Conservation (phyloP, 768 basidiomycete species). For the Naganishia onofrii region DNA sequence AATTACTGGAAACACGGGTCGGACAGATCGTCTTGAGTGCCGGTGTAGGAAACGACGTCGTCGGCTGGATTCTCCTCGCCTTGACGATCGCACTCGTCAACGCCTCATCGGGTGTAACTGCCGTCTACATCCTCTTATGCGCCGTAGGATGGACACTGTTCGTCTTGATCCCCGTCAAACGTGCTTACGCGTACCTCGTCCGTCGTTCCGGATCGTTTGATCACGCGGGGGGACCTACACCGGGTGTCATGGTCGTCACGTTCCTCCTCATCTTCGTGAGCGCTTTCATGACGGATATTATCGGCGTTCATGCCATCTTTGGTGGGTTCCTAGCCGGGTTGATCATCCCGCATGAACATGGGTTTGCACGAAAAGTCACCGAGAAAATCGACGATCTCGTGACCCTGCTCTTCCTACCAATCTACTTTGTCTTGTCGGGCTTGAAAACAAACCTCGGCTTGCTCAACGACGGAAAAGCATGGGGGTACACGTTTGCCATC, state of each 20-base stretch:
- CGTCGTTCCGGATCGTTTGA: slow-evolving; percentile 69
- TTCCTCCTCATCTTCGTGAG: slow-evolving; percentile 70
- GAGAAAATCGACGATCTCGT: slow-evolving; percentile 89
- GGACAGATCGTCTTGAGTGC: slow-evolving; percentile 78
- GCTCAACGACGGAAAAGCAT: slow-evolving; percentile 69
- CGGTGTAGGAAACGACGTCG: slow-evolving; percentile 75
- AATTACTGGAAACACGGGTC: slow-evolving; percentile 79
- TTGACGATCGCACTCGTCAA: slow-evolving; percentile 80
- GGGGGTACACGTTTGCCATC: slow-evolving; percentile 77
- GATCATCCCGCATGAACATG: slow-evolving; percentile 77
- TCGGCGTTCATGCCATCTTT: slow-evolving; percentile 56
- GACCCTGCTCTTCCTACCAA: slow-evolving; percentile 68
- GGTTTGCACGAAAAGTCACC: slow-evolving; percentile 72
- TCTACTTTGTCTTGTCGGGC: slow-evolving; percentile 90
- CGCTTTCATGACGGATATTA: slow-evolving; percentile 67
- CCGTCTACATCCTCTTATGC: slow-evolving; percentile 74
- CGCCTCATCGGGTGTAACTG: slow-evolving; percentile 68
- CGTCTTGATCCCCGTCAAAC: slow-evolving; percentile 65
- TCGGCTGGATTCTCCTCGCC: slow-evolving; percentile 81
- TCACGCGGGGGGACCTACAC: slow-evolving; percentile 65
- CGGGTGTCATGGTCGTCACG: slow-evolving; percentile 74
- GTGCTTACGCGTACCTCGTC: slow-evolving; percentile 67
- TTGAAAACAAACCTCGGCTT: slow-evolving; percentile 75
- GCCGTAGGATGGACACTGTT: slow-evolving; percentile 66
- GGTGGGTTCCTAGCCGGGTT: slow-evolving; percentile 81